Evolutionary conservation across 164 flowering plant genomes (phyloP), one percentile per base, ranked within the genome.

Genomic region (Magnolia officinalis): DNA sequence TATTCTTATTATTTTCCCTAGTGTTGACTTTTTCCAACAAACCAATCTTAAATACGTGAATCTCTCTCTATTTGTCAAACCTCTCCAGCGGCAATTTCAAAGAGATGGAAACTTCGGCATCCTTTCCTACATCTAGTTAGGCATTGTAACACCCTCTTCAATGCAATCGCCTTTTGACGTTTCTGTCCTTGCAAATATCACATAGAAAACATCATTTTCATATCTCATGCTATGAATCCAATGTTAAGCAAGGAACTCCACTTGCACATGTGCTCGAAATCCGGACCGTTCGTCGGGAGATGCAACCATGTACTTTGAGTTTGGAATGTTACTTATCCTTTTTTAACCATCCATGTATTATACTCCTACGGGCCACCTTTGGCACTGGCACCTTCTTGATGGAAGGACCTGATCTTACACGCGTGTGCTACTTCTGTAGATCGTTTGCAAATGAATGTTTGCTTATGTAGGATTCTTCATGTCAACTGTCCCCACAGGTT

Each of bases 91-190:
- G 7, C 19, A 14, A 68, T 58, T 73, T 49, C 66, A 67, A 76
- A 63, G 76, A 73, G 69, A 69, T 73, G 76, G 80, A 69, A 78
- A 69, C 74, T 73, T 78, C 76, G 1, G 11, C 26, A 49, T 19
- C 9, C 70, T 52, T 68, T 74, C 76, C 73, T 18, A 63, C 13
- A 2, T 37, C 13, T 11, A 55, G 18, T 55, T 14, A 16, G 61
- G 16, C 61, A 37, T 16, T 55, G 13, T 55, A 55, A 55, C 18
- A 3, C 61, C 61, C 61, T 55, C 61, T 55, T 55, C 4, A 11
- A 55, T 55, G 18, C 61, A 2, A 10, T 16, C 45, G 45, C 4
- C 61, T 55, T 55, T 55, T 55, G 61, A 55, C 61, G 13, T 55
- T 55, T 55, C 61, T 55, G 61, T 13, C 61, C 61, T 55, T 55